These are phyloP conservation scores for Suhomyces wounanorum DNA, from an alignment of 1,139 yeast species.

Conservation along the genomic window DNA sequence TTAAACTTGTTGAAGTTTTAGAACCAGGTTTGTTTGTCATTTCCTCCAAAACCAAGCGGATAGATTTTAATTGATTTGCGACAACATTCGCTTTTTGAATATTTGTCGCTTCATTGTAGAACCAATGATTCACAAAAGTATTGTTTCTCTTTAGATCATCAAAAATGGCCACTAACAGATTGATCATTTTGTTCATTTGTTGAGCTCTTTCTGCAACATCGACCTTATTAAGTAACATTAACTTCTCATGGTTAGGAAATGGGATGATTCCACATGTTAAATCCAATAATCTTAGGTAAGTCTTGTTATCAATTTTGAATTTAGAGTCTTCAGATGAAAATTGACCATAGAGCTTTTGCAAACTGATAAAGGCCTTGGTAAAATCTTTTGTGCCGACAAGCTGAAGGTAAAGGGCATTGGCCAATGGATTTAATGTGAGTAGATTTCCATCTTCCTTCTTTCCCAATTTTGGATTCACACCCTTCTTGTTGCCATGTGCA, in stretches of 20 bases:
- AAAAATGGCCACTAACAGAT: slow-evolving; percentile 38
- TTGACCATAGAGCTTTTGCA: slow-evolving; percentile 35
- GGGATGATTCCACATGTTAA: slow-evolving; percentile 62
- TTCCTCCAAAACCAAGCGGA: slow-evolving; percentile 56
- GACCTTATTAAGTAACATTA: slow-evolving; percentile 39
- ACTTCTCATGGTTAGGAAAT: slow-evolving; percentile 51
- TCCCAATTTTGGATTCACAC: background rate
- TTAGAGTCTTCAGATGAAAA: slow-evolving; percentile 23
- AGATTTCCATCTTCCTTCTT: slow-evolving; percentile 30
- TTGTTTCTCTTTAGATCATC: slow-evolving; percentile 35
- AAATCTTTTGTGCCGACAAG: slow-evolving; percentile 50
- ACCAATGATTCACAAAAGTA: slow-evolving; percentile 46
- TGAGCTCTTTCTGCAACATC: slow-evolving; percentile 37
- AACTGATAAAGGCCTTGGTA: slow-evolving; percentile 40
- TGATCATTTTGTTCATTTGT: slow-evolving; percentile 34
- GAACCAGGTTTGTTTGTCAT: slow-evolving; percentile 35
- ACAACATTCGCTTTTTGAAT: slow-evolving; percentile 60
- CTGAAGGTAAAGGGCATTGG: slow-evolving; percentile 60
- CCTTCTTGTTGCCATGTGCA: slow-evolving; percentile 9
- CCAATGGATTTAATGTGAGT: slow-evolving; percentile 59
- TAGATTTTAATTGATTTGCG: slow-evolving; percentile 60
- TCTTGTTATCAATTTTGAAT: slow-evolving; percentile 26
- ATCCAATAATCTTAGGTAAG: slow-evolving; percentile 50
- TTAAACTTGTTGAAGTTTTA: slow-evolving; percentile 5
- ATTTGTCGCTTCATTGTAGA: slow-evolving; percentile 50